A percentile compares a stretch with the other conserved stretches of the same genome.
phyloP scores from a whole-genome alignment of 1,284 basidiomycete species.

The Phellopilus nigrolimitatus region DNA sequence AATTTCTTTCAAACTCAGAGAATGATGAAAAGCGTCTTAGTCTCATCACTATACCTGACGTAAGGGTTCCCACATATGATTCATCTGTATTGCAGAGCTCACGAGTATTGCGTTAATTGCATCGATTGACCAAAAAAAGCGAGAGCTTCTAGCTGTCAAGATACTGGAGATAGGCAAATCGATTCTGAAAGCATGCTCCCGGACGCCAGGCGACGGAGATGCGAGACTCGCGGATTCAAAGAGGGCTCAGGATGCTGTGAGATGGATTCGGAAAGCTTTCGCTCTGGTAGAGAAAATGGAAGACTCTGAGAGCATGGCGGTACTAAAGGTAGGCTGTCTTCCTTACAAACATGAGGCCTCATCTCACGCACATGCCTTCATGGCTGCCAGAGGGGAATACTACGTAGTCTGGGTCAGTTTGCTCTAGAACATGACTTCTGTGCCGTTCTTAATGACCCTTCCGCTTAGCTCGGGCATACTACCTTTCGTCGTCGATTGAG shows the following conservation, averaged over 20 bases:
- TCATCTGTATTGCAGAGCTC: conserved; percentile 6
- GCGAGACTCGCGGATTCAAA: conserved; percentile 29
- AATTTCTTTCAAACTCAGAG: conserved; percentile 35
- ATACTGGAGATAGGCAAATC: conserved; percentile 71
- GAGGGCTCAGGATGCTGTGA: conserved; percentile 43
- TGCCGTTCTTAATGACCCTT: conserved; percentile 15
- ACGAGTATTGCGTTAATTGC: conserved; percentile 19
- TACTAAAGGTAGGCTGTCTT: conserved; percentile 52
- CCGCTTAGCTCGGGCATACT: conserved; percentile 68
- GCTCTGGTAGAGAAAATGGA: conserved; percentile 60
- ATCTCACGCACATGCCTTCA: conserved; percentile 20
- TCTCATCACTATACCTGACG: conserved; percentile 57
- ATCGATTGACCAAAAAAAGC: conserved; percentile 38
- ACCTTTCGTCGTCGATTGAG: conserved; percentile 66
- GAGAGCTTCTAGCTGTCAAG: conserved; percentile 64
- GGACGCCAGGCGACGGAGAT: conserved; percentile 27
- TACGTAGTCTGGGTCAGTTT: conserved; percentile 63
- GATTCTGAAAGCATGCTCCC: conserved; percentile 44
- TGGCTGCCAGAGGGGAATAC: conserved; percentile 51
- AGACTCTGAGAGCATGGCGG: conserved; percentile 44
- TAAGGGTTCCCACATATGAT: conserved; percentile 35
- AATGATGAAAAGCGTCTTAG: conserved; percentile 55
- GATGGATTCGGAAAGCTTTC: conserved; percentile 69
- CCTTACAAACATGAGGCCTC: conserved; percentile 4
- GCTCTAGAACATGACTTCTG: conserved; percentile 18